These are phyloP conservation scores for Colletotrichum trifolii DNA, from an alignment of 2,329 filamentous ascomycete species.

Conservation along the genomic window DNA sequence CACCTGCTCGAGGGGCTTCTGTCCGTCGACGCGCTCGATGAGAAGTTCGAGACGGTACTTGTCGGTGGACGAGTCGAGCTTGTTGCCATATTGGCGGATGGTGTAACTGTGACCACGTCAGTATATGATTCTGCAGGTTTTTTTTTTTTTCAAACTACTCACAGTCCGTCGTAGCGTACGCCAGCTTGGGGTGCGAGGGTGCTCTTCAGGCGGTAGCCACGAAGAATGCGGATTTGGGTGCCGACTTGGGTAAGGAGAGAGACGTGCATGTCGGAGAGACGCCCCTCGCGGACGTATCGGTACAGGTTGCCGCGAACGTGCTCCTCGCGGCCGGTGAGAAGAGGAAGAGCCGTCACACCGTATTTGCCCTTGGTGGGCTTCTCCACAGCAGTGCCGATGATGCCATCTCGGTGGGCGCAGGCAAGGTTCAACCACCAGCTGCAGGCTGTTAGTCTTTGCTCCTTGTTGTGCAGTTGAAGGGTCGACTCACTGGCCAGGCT, in stretches of 20 bases:
- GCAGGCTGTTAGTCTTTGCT: conserved; percentile 37
- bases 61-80: conserved; percentile 51
- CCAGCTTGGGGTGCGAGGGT: conserved; percentile 62
- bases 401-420: conserved; percentile 66
- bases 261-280: conserved; percentile 57
- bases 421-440: conserved; percentile 70
- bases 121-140: neutral
- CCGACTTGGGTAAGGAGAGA: conserved; percentile 62
- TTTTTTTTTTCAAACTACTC: conserved; percentile 42
- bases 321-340: conserved; percentile 64
- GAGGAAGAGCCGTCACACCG: conserved; percentile 58
- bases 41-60: conserved; percentile 57
- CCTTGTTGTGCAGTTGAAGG: neutral
- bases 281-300: conserved; percentile 59
- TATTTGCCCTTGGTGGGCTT: conserved; percentile 59
- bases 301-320: conserved; percentile 45
- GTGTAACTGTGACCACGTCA: conserved; percentile 54
- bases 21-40: conserved; percentile 56
- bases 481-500: conserved; percentile 60
- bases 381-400: conserved; percentile 58
- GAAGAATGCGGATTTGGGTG: conserved; percentile 61
- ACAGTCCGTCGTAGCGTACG: conserved; percentile 69
- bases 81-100: conserved; percentile 59
- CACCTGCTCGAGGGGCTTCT: conserved; percentile 56
- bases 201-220: conserved; percentile 62